Evolutionary conservation across 1,284 basidiomycete genomes (phyloP), one percentile per base, ranked within the genome.

Genomic region (Ustilago sp.): DNA sequence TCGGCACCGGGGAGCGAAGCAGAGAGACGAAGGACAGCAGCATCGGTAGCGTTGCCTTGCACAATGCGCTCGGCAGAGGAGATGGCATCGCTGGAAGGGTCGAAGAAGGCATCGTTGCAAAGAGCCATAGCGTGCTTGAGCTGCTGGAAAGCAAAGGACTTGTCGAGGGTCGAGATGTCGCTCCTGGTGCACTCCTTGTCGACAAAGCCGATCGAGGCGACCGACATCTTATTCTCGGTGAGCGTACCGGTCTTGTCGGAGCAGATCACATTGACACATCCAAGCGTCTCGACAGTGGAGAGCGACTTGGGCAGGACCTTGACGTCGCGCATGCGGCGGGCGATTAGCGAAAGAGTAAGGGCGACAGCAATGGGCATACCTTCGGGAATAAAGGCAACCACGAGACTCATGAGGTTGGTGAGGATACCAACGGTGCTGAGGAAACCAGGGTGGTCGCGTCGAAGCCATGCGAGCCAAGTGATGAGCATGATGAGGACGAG

Each of bases 211-310:
- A 77, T 82, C 90, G 90, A 82, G 87, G 87, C 69, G 68, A 79
- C 80, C 12, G 68, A 66, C 79, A 82, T 81, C 53, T 63, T 67
- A 83, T 92, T 92, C 53, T 90, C 87, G 12, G 92, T 93, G 55
- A 93, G 86, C 9, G 92, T 93, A 9, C 91, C 92, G 1, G 91
- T 93, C 86, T 92, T 92, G 83, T 92, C 91, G 5, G 91, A 92
- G 19, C 91, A 91, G 23, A 92, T 86, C 28, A 92, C 88, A 0
- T 91, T 91, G 56, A 91, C 88, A 1, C 88, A 87, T 0, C 91
- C 90, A 32, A 93, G 88, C 2, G 91, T 93, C 84, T 93, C 91
- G 73, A 90, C 89, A 0, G 90, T 90, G 54, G 90, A 88, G 60
- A 91, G 87, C 67, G 89, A 88, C 79, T 12, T 92, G 90, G 64